phyloP scores from a whole-genome alignment of 2,329 filamentous ascomycete genomes.

The Pseudopithomyces maydicus region DNA sequence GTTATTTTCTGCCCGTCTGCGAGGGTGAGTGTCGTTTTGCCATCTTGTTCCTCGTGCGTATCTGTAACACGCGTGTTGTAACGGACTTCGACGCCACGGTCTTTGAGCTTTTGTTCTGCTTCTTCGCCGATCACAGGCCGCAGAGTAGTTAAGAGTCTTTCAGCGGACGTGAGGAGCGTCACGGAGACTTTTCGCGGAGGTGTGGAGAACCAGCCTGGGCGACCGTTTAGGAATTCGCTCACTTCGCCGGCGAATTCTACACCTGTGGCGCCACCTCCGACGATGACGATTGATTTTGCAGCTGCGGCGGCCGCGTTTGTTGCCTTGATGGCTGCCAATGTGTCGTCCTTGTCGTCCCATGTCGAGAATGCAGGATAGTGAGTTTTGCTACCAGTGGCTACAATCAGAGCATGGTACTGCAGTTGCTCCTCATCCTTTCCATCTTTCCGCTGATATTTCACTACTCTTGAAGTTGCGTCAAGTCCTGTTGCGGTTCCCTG shows the following conservation, averaged over 20 bases:
- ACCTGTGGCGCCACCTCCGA: constrained; percentile 55
- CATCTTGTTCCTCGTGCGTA: constrained; percentile 28
- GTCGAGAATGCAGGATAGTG: constrained; percentile 51
- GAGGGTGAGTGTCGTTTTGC: constrained; percentile 46
- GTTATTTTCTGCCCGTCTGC: constrained; percentile 53
- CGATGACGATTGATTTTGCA: constrained; percentile 54
- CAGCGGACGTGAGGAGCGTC: constrained; percentile 51
- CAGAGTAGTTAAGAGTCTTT: constrained; percentile 50
- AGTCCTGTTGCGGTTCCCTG: constrained; percentile 55
- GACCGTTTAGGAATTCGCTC: constrained; percentile 48
- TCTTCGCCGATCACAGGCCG: constrained; percentile 45
- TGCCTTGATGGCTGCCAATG: constrained; percentile 38
- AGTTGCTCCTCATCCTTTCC: constrained; percentile 37
- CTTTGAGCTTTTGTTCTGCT: constrained; percentile 53
- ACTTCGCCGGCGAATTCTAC: constrained; percentile 57
- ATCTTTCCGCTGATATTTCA: constrained; percentile 47
- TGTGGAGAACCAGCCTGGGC: constrained; percentile 45
- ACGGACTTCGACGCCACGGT: constrained; percentile 54
- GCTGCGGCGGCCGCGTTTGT: constrained; percentile 40
- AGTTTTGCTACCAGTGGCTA: constrained; percentile 60
- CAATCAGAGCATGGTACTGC: constrained; percentile 60
- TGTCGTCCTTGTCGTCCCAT: constrained; percentile 36
- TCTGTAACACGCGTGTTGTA: constrained; percentile 45
- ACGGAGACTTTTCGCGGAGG: constrained; percentile 43
- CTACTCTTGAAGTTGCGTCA: constrained; percentile 49